Conservation (phyloP, 2,329 filamentous ascomycete genomes). For the Aspergillus glaucus region DNA sequence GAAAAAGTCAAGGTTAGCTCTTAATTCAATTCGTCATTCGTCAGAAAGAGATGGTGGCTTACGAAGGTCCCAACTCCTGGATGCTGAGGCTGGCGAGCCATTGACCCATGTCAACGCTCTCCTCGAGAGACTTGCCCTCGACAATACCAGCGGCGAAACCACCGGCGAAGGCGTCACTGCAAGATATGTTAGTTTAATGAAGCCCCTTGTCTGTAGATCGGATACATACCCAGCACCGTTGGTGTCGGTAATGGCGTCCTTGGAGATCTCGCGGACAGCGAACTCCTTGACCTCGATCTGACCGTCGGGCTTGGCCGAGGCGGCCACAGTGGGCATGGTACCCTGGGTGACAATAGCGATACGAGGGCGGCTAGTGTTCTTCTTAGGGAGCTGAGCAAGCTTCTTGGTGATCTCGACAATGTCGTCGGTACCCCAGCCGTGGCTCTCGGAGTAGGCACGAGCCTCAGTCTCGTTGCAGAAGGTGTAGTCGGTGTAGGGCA, state of each 20-base stretch:
- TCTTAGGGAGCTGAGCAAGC: slow-evolving; percentile 85
- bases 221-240: slow-evolving; percentile 70
- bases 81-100: slow-evolving; percentile 94
- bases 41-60: slow-evolving; percentile 44
- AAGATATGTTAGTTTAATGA: neutral
- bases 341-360: slow-evolving; percentile 92
- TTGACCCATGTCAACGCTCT: slow-evolving; percentile 83
- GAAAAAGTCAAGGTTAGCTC: slow-evolving; percentile 13
- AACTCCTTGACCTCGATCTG: slow-evolving; percentile 64
- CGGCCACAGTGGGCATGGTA: slow-evolving; percentile 82
- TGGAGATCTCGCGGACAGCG: slow-evolving; percentile 71
- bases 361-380: slow-evolving; percentile 76
- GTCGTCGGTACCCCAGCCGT: slow-evolving; percentile 67
- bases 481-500: slow-evolving; percentile 91
- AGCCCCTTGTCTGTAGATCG: neutral
- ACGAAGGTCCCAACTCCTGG: slow-evolving; percentile 92
- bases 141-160: slow-evolving; percentile 88
- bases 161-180: slow-evolving; percentile 85
- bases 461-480: slow-evolving; percentile 98
- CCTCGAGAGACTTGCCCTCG: slow-evolving; percentile 71
- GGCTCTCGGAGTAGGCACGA: slow-evolving; percentile 75
- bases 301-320: slow-evolving; percentile 61
- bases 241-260: slow-evolving; percentile 83
- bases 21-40: neutral
- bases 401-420: slow-evolving; percentile 78